These are phyloP conservation scores for Neotropicomus parvogracilis DNA, from an alignment of 1,284 basidiomycete genomes.

Conservation along the genomic window DNA sequence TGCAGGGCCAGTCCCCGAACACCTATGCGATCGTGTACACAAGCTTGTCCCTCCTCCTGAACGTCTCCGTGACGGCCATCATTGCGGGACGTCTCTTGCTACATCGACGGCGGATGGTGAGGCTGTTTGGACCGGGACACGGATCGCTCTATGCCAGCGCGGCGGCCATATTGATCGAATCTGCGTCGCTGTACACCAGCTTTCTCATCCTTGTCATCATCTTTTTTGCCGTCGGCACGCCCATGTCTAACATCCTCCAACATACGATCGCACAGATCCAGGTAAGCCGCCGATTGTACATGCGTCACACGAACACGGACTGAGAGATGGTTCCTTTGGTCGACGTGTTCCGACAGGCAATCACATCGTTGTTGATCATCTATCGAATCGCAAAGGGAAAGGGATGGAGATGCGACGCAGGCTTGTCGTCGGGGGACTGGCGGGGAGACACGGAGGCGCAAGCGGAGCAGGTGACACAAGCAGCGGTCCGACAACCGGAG, in stretches of 20 bases:
- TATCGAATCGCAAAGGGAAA: conserved; percentile 26
- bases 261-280: conserved; percentile 21
- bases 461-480: neutral
- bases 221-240: conserved; percentile 3
- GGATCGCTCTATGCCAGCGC: conserved; percentile 15
- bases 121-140: conserved; percentile 15
- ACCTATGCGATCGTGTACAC: conserved; percentile 10
- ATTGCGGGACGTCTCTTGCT: conserved; percentile 19
- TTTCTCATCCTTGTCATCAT: conserved; percentile 24
- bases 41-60: conserved; percentile 18
- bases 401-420: conserved; percentile 14
- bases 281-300: conserved; percentile 9
- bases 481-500: conserved; percentile 4
- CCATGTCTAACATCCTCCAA: conserved; percentile 16
- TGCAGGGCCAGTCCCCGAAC: neutral
- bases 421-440: conserved; percentile 17
- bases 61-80: conserved; percentile 19
- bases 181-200: conserved; percentile 22
- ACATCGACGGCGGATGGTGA: conserved; percentile 14
- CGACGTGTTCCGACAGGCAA: conserved; percentile 9
- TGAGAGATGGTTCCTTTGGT: neutral
- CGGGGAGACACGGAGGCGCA: conserved; percentile 11
- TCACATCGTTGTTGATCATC: conserved; percentile 23
- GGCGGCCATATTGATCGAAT: conserved; percentile 23
- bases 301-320: neutral